Evolutionary conservation across 371 early-diverging fungal genomes (phyloP).

Genomic region (Mortierella sp.): DNA sequence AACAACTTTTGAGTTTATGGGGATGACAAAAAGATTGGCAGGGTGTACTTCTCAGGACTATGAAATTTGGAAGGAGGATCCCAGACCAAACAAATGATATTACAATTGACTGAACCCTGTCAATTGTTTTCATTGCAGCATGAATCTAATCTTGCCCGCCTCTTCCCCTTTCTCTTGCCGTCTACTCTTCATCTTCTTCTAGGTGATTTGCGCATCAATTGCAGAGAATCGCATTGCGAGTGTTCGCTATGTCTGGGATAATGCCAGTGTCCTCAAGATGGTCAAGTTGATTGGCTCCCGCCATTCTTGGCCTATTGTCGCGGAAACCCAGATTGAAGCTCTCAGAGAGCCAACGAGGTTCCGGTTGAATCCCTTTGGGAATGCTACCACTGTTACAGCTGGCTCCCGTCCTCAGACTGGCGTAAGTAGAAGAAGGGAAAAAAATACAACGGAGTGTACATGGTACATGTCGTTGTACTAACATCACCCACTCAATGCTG

Average conservation of each 20-base stretch:
- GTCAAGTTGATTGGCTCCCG: slow-evolving; percentile 47
- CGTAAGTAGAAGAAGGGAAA: slow-evolving; percentile 38
- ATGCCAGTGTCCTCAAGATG: slow-evolving; percentile 56
- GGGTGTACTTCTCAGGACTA: not conserved
- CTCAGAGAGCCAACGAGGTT: slow-evolving; percentile 42
- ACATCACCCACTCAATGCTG: not conserved
- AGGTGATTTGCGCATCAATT: slow-evolving; percentile 50
- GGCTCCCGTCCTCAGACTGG: slow-evolving; percentile 29
- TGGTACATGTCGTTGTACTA: too few species aligned
- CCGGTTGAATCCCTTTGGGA: slow-evolving; percentile 54
- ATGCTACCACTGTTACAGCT: slow-evolving; percentile 18
- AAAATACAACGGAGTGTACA: too few species aligned
- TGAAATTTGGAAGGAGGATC: not conserved
- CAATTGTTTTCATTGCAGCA: not conserved
- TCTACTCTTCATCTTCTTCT: not conserved
- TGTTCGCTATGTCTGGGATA: slow-evolving; percentile 55
- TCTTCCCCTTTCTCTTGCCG: not conserved
- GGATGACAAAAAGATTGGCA: not conserved
- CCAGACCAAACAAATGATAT: not conserved
- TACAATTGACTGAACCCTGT: too few species aligned
- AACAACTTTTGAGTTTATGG: not conserved
- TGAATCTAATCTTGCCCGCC: not conserved
- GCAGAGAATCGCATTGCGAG: slow-evolving; percentile 38
- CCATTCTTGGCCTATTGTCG: slow-evolving; percentile 55
- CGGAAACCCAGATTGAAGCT: slow-evolving; percentile 46